Evolutionary conservation across 2,329 filamentous ascomycete species (phyloP).

Genomic region (Colletotrichum gigasporum): DNA sequence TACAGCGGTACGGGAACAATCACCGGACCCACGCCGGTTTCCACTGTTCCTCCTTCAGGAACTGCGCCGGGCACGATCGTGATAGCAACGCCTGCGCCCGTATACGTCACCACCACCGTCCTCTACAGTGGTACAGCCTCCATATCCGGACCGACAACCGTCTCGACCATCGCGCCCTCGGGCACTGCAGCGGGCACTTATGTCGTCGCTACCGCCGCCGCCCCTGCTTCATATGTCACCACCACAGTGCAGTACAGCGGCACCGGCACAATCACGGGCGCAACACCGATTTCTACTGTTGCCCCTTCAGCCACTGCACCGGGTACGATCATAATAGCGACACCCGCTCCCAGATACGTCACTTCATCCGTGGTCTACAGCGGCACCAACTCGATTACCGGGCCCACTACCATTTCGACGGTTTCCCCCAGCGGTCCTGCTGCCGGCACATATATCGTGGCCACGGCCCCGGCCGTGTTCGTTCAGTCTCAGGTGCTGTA

Average conservation of each 20-base stretch:
- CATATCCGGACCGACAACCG: background rate
- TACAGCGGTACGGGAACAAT: background rate
- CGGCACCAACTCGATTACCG: background rate
- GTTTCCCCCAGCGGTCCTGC: constrained; percentile 6
- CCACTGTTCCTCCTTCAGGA: constrained; percentile 13
- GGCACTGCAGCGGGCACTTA: constrained; percentile 6
- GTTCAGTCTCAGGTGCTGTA: too few relatives aligned
- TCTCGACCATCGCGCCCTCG: background rate
- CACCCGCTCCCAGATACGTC: constrained; percentile 14
- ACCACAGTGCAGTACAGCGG: constrained; percentile 1
- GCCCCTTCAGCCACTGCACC: background rate
- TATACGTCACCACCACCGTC: background rate
- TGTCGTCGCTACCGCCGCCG: too few relatives aligned
- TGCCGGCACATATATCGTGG: constrained; percentile 26
- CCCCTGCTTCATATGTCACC: background rate
- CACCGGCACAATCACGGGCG: background rate
- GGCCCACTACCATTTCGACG: constrained; percentile 4
- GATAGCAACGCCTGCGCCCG: constrained; percentile 8
- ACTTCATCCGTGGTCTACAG: constrained; percentile 13
- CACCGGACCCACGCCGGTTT: constrained; percentile 4
- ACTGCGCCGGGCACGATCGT: constrained; percentile 19
- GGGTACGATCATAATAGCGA: constrained; percentile 14
- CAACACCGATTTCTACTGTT: constrained; percentile 5
- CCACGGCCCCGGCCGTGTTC: constrained; percentile 1
- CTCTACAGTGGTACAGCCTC: constrained; percentile 3